A percentile compares a stretch with the other conserved stretches of the same genome.
Conservation (phyloP, 1,284 basidiomycete species). For the Lentinula novae-zelandiae region DNA sequence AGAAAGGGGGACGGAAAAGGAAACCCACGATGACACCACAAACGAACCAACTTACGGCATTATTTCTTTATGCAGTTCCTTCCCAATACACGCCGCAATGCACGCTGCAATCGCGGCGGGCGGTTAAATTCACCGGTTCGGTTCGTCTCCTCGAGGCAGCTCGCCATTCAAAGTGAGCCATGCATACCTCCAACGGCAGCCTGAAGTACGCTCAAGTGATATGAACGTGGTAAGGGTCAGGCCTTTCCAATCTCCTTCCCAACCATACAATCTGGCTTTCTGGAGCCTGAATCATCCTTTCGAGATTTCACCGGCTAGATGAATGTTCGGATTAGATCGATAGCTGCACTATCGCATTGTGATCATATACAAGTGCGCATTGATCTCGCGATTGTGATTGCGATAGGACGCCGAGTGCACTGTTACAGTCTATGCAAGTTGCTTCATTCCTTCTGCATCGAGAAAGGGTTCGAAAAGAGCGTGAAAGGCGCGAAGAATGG, state of each 20-base stretch:
- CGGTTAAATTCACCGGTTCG: slow-evolving; percentile 3
- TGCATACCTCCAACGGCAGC: neutral
- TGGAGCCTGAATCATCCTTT: neutral
- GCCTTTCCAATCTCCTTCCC: neutral
- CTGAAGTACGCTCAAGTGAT: neutral
- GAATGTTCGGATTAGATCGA: neutral
- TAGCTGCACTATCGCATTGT: neutral
- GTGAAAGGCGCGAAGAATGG: neutral
- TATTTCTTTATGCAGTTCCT: neutral
- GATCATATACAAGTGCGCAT: neutral
- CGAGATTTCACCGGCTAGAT: slow-evolving; percentile 3
- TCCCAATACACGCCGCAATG: neutral
- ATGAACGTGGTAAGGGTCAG: neutral
- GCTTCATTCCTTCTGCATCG: neutral
- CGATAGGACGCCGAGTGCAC: neutral
- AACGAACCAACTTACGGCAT: slow-evolving; percentile 7
- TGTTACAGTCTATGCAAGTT: neutral
- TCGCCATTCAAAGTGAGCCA: neutral
- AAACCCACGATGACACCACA: slow-evolving; percentile 4
- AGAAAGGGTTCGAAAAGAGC: neutral
- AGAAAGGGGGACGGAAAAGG: slow-evolving; percentile 5
- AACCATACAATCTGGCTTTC: neutral
- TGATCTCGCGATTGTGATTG: neutral
- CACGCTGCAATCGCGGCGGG: neutral
- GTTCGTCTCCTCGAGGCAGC: neutral